A percentile compares a stretch with the other conserved stretches of the same genome.
Evolutionary conservation across 768 basidiomycete genomes (phyloP).

Genomic region (Lentinula raphanica): DNA sequence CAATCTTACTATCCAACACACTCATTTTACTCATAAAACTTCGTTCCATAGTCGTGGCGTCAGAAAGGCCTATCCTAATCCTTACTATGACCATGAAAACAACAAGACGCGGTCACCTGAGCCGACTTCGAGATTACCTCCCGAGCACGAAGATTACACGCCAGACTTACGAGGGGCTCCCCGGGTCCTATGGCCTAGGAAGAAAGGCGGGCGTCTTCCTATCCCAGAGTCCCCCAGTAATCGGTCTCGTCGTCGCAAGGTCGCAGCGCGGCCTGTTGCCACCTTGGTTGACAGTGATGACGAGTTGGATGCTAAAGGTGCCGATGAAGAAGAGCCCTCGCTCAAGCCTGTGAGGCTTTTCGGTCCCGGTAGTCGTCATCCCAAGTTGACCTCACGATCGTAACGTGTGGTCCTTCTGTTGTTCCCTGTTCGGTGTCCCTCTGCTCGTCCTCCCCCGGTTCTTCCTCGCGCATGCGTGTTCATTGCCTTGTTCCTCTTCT

Average conservation of each 20-base stretch:
- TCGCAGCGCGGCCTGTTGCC: background rate
- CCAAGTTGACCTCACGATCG: background rate
- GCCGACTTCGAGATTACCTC: conserved; percentile 34
- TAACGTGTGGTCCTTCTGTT: background rate
- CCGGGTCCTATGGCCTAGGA: conserved; percentile 1
- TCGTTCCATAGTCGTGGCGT: conserved; percentile 39
- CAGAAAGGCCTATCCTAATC: conserved; percentile 39
- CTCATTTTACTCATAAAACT: background rate
- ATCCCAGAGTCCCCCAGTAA: background rate
- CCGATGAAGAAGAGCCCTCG: background rate
- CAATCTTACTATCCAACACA: background rate
- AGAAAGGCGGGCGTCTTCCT: background rate
- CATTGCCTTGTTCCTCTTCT: background rate
- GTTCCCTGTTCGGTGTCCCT: too few relatives aligned
- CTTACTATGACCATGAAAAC: conserved; percentile 27
- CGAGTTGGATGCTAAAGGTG: background rate
- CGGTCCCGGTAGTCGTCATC: background rate
- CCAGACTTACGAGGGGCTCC: conserved; percentile 16
- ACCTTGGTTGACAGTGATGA: conserved; percentile 1
- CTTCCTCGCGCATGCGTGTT: background rate
- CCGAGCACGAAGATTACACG: conserved; percentile 42
- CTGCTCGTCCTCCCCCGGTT: background rate
- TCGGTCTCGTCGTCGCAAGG: background rate
- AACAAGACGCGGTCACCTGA: conserved; percentile 12
- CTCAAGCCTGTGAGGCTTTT: conserved; percentile 2